Percentiles rank a stretch among this genome's conserved stretches.
These are phyloP conservation scores for Trametes hirsuta DNA, from an alignment of 1,284 basidiomycete species.

Conservation along the genomic window DNA sequence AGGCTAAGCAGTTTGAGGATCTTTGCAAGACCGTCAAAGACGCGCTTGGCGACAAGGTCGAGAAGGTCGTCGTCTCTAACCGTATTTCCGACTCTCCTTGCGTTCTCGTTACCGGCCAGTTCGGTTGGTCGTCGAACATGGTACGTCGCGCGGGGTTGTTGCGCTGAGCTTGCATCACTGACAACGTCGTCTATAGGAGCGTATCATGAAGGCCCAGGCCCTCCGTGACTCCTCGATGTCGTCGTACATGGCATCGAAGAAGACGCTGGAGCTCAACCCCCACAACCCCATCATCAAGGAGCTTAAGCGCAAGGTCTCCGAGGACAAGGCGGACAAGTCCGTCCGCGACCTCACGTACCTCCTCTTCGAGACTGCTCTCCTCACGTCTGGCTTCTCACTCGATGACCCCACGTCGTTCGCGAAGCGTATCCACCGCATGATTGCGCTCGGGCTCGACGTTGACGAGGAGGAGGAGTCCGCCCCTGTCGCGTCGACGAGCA, in stretches of 20 bases:
- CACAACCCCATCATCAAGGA: constrained; percentile 95
- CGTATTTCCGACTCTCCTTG: constrained; percentile 96
- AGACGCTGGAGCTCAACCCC: constrained; percentile 98
- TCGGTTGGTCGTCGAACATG: constrained; percentile 99
- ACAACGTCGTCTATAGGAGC: constrained; percentile 60
- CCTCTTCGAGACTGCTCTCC: constrained; percentile 95
- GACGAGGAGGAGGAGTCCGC: constrained; percentile 70
- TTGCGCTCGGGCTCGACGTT: constrained; percentile 84
- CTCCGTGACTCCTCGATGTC: constrained; percentile 99
- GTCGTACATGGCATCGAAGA: constrained; percentile 99
- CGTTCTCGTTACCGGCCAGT: constrained; percentile 97
- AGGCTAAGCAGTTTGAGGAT: constrained; percentile 84
- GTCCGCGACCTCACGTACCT: constrained; percentile 96
- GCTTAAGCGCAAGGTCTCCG: constrained; percentile 91
- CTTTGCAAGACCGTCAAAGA: constrained; percentile 98
- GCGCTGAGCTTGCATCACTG: background rate
- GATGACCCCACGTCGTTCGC: constrained; percentile 96
- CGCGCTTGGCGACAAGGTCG: constrained; percentile 98
- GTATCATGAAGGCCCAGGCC: constrained; percentile 99
- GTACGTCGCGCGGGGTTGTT: constrained; percentile 40
- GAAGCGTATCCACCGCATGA: constrained; percentile 97
- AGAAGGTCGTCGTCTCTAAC: constrained; percentile 99
- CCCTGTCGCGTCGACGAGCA: constrained; percentile 35
- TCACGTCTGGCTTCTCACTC: constrained; percentile 93
- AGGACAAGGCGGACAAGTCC: constrained; percentile 99